These are phyloP conservation scores for Phaeosphaeriaceae sp. DNA, from an alignment of 2,329 filamentous ascomycete species.

Conservation along the genomic window DNA sequence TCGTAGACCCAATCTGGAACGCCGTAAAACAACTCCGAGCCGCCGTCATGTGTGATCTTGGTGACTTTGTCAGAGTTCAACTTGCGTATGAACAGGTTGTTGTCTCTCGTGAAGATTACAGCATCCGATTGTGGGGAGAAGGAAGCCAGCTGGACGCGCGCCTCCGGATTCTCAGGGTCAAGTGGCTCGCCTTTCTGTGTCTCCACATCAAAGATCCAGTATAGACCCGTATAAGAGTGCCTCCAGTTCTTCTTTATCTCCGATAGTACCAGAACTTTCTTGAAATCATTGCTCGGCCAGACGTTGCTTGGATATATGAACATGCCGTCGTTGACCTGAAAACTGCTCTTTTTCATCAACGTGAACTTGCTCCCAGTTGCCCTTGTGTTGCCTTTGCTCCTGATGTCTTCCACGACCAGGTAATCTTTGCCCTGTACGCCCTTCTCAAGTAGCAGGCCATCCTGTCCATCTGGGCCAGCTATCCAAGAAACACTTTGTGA, in stretches of 20 bases:
- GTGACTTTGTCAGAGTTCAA: conserved; percentile 66
- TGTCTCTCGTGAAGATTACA: conserved; percentile 86
- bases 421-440: conserved; percentile 69
- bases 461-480: conserved; percentile 74
- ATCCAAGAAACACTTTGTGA: conserved; percentile 79
- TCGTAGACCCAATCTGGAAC: conserved; percentile 98
- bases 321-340: conserved; percentile 65
- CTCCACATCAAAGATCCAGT: conserved; percentile 91
- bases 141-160: conserved; percentile 79
- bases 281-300: conserved; percentile 82
- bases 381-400: conserved; percentile 54
- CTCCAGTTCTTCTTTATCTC: conserved; percentile 80
- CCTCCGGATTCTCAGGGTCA: conserved; percentile 70
- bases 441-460: conserved; percentile 83
- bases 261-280: conserved; percentile 83
- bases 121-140: conserved; percentile 91
- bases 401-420: conserved; percentile 86
- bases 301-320: conserved; percentile 65
- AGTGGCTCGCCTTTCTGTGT: conserved; percentile 79
- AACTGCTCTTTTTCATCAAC: conserved; percentile 74
- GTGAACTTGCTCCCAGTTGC: conserved; percentile 65
- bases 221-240: conserved; percentile 83
- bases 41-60: conserved; percentile 85
- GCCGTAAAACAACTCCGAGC: conserved; percentile 89
- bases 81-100: conserved; percentile 86